Conservation (phyloP, 2,329 filamentous ascomycete genomes). For the Pestalotiopsis sp. region DNA sequence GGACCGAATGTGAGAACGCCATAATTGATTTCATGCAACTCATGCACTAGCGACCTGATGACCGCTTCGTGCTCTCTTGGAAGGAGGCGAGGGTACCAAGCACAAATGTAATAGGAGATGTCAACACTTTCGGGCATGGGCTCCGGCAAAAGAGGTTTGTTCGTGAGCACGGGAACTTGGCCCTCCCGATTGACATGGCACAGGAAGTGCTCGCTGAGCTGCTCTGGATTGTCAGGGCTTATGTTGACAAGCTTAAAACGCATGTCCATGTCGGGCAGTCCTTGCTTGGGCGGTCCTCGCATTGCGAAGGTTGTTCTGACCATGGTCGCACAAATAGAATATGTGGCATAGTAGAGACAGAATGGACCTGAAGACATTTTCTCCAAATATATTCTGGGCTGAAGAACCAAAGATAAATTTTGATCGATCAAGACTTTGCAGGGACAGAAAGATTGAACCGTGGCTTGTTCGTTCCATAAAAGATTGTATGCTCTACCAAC, state of each 20-base stretch:
- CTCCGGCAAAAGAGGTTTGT: not conserved
- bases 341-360: not conserved
- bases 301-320: not conserved
- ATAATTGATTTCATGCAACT: not conserved
- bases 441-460: no score
- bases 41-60: not conserved
- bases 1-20: not conserved
- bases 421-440: no score
- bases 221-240: not conserved
- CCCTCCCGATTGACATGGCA: not conserved
- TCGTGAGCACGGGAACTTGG: not conserved
- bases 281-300: not conserved
- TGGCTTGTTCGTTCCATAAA: no score
- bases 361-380: no score
- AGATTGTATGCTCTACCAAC: no score
- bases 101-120: not conserved
- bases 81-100: not conserved
- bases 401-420: no score
- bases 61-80: not conserved
- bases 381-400: no score
- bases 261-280: not conserved
- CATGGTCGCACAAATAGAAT: not conserved
- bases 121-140: not conserved
- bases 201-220: not conserved
- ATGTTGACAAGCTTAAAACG: not conserved